A percentile compares a stretch with the other conserved stretches of the same genome.
phyloP scores from a whole-genome alignment of 2,329 filamentous ascomycete genomes.

The Talaromyces rugulosus region DNA sequence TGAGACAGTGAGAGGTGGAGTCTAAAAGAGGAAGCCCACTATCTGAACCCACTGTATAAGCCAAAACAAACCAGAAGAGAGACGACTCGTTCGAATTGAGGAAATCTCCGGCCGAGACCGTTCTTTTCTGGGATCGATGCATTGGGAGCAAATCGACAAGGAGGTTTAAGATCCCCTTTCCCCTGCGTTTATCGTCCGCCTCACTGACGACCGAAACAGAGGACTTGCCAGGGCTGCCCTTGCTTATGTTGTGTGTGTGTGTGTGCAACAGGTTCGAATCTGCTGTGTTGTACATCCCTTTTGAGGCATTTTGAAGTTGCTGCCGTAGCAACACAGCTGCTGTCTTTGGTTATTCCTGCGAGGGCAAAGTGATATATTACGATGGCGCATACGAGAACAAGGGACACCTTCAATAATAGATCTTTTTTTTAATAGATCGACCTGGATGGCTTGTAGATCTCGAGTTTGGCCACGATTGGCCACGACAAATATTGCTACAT shows the following conservation, averaged over 20 bases:
- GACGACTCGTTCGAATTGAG: neutral
- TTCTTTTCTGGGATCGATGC: neutral
- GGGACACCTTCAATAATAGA: neutral
- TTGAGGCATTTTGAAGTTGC: neutral
- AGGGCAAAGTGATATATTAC: constrained; percentile 2
- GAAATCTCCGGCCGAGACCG: neutral
- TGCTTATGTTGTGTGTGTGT: constrained; percentile 3
- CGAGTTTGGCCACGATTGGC: neutral
- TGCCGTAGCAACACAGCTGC: constrained; percentile 10
- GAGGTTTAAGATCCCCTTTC: constrained; percentile 6
- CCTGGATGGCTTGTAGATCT: neutral
- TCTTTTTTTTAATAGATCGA: neutral
- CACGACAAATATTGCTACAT: neutral
- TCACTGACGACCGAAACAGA: neutral
- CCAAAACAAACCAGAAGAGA: neutral
- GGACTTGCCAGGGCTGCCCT: constrained; percentile 2
- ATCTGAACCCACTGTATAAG: neutral
- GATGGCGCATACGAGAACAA: neutral
- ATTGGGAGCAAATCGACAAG: constrained; percentile 8
- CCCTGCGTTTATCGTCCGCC: neutral
- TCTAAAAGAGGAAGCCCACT: neutral
- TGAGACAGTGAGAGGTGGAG: neutral
- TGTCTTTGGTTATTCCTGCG: constrained; percentile 3
- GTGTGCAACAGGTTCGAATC: neutral
- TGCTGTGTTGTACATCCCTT: neutral